These are phyloP conservation scores for Pyrenochaeta sp. DNA, from an alignment of 2,329 filamentous ascomycete genomes.

Conservation along the genomic window DNA sequence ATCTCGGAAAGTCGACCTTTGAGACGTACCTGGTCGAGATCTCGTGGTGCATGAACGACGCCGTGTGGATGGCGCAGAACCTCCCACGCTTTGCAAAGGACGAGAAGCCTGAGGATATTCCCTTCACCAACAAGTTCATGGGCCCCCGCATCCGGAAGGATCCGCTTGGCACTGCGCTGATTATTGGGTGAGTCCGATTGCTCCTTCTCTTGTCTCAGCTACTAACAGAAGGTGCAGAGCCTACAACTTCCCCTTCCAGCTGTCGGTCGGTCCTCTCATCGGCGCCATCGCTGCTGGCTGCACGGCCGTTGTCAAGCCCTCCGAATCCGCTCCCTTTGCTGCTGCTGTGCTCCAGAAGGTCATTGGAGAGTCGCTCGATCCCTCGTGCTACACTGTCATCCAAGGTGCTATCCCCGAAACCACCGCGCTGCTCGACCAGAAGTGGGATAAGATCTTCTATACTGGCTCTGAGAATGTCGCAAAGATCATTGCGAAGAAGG, in stretches of 20 bases:
- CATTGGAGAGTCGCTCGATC: conserved; percentile 77
- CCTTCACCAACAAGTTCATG: conserved; percentile 72
- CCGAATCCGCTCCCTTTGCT: conserved; percentile 77
- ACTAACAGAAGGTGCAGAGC: conserved; percentile 57
- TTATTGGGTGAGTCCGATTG: conserved; percentile 72
- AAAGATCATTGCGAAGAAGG: conserved; percentile 61
- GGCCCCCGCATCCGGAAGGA: conserved; percentile 83
- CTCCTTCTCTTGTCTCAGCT: background rate
- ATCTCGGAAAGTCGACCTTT: conserved; percentile 78
- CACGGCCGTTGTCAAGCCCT: conserved; percentile 89
- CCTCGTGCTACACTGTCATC: conserved; percentile 75
- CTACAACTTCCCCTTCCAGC: conserved; percentile 91
- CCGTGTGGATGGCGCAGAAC: conserved; percentile 78
- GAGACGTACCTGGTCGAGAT: conserved; percentile 80
- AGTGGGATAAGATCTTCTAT: conserved; percentile 99
- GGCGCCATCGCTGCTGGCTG: conserved; percentile 94
- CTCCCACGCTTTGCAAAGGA: conserved; percentile 84
- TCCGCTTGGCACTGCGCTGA: conserved; percentile 80
- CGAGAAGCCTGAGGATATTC: conserved; percentile 74
- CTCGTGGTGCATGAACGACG: conserved; percentile 80
- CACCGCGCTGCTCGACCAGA: conserved; percentile 80
- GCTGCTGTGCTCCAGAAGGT: conserved; percentile 83
- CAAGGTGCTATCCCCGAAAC: conserved; percentile 85
- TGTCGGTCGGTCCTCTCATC: conserved; percentile 78
- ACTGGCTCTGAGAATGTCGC: conserved; percentile 82